phyloP scores from a whole-genome alignment of 225 moss, liverwort and hornwort genomes.

The Marchantia paleacea region DNA sequence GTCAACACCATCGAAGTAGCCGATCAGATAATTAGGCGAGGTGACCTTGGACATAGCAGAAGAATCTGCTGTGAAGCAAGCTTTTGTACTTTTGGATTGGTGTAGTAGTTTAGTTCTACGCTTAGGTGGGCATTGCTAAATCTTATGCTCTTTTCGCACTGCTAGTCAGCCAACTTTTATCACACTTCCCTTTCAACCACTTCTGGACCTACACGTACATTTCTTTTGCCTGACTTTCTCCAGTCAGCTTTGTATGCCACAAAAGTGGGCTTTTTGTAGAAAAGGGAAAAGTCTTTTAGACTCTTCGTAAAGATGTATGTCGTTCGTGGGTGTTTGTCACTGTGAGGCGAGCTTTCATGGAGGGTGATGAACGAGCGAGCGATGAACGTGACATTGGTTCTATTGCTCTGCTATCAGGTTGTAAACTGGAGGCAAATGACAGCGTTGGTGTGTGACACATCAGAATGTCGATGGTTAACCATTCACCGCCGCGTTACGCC shows the following conservation, averaged over 20 bases:
- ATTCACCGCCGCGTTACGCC: too few species aligned
- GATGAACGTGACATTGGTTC: too few species aligned
- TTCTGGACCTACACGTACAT: not conserved
- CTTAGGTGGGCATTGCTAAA: not conserved
- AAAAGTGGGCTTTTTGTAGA: not conserved
- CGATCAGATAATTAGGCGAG: slow-evolving; percentile 15
- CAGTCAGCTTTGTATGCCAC: slow-evolving; percentile 11
- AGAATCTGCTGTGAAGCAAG: slow-evolving; percentile 24
- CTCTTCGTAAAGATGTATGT: not conserved
- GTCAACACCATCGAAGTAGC: slow-evolving; percentile 1
- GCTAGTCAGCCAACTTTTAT: slow-evolving; percentile 15
- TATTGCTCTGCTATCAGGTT: too few species aligned
- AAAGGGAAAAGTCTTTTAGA: not conserved
- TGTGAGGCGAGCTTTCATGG: too few species aligned
- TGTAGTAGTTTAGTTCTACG: slow-evolving; percentile 8
- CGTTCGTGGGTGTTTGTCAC: too few species aligned
- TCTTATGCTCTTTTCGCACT: slow-evolving; percentile 9
- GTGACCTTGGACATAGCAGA: slow-evolving; percentile 18
- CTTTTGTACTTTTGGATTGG: slow-evolving; percentile 23
- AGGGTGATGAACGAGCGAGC: too few species aligned
- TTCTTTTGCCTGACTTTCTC: not conserved
- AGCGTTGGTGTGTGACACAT: too few species aligned
- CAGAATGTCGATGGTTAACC: too few species aligned
- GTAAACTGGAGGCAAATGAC: too few species aligned
- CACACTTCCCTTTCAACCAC: not conserved